phyloP scores from a whole-genome alignment of 2,329 filamentous ascomycete species.

The Monilinia vaccinii-corymbosi region DNA sequence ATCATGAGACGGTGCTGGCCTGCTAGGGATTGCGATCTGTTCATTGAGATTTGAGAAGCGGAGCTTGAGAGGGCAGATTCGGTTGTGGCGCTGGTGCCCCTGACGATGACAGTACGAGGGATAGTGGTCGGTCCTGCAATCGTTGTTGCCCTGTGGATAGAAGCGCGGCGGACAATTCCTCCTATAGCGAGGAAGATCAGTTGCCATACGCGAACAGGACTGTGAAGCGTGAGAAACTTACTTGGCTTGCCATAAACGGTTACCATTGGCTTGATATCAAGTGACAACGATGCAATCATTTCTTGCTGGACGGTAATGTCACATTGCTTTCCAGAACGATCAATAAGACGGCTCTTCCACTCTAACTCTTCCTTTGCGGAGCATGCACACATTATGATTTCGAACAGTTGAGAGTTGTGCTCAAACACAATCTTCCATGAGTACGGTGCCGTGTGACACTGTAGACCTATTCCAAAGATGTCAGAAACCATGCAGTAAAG shows the following conservation, averaged over 20 bases:
- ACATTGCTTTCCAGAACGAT: conserved; percentile 40
- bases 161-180: conserved; percentile 57
- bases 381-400: conserved; percentile 81
- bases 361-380: conserved; percentile 68
- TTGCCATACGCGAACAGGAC: neutral
- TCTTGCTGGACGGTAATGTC: conserved; percentile 38
- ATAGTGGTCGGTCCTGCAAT: conserved; percentile 55
- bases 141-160: conserved; percentile 70
- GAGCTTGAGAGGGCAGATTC: conserved; percentile 32
- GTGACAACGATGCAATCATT: conserved; percentile 53
- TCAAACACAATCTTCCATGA: conserved; percentile 92
- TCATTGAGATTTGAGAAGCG: conserved; percentile 44
- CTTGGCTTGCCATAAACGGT: conserved; percentile 66
- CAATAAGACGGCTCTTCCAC: conserved; percentile 64
- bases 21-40: conserved; percentile 72
- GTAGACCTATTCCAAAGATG: conserved; percentile 50
- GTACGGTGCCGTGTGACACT: conserved; percentile 76
- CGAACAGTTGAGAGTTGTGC: conserved; percentile 65
- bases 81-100: conserved; percentile 67
- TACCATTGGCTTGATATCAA: conserved; percentile 67
- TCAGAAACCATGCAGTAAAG: neutral
- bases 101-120: conserved; percentile 71
- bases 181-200: conserved; percentile 32
- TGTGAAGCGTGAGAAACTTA: conserved; percentile 25
- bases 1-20: conserved; percentile 60